These are phyloP conservation scores for Lactarius psammicola DNA, from an alignment of 768 basidiomycete species.

Conservation along the genomic window DNA sequence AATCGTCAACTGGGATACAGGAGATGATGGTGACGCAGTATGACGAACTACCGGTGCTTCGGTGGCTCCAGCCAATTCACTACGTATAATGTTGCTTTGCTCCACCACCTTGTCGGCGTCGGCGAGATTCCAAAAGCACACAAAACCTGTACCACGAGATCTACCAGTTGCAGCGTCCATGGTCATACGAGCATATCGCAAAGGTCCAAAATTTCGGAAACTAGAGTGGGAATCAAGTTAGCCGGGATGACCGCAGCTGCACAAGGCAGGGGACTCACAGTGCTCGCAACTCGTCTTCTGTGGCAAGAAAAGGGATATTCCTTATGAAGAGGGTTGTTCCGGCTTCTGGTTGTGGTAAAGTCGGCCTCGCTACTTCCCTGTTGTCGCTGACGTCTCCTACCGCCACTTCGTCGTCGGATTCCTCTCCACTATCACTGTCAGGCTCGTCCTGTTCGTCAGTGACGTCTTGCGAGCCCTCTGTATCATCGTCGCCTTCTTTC, in stretches of 20 bases:
- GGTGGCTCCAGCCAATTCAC: constrained; percentile 55
- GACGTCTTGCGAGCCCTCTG: constrained; percentile 31
- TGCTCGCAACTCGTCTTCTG: constrained; percentile 86
- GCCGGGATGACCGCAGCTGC: neutral
- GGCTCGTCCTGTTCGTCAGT: constrained; percentile 43
- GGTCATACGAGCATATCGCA: constrained; percentile 91
- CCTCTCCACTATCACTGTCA: constrained; percentile 46
- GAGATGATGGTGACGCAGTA: neutral
- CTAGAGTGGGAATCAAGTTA: constrained; percentile 41
- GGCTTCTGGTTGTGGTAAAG: constrained; percentile 77
- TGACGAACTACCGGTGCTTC: constrained; percentile 31
- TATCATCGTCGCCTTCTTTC: constrained; percentile 35
- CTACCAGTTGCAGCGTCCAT: constrained; percentile 80
- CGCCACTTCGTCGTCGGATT: constrained; percentile 39
- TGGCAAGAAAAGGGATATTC: constrained; percentile 89
- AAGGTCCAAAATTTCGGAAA: constrained; percentile 87
- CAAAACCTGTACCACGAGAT: constrained; percentile 94
- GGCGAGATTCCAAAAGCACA: constrained; percentile 92
- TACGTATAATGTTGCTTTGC: constrained; percentile 70
- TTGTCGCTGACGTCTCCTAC: constrained; percentile 37
- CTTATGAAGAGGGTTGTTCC: constrained; percentile 94
- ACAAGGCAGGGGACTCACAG: constrained; percentile 53
- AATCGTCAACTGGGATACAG: neutral
- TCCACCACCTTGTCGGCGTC: constrained; percentile 84
- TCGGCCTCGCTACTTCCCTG: constrained; percentile 38